Percentiles rank a stretch among this genome's conserved stretches.
phyloP scores from a whole-genome alignment of 805 yeast genomes.

The Metschnikowia proteae region DNA sequence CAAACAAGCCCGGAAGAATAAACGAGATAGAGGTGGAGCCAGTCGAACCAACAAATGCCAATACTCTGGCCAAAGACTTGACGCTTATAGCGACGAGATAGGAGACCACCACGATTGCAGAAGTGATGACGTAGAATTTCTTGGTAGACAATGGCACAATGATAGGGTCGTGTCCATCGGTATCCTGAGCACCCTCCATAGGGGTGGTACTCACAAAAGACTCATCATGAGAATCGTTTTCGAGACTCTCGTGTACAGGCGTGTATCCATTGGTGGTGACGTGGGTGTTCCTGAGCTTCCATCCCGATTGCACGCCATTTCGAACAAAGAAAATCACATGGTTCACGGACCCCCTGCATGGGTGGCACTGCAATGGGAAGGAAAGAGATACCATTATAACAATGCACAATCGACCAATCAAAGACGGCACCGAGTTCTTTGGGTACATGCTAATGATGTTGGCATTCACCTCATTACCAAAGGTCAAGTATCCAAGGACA shows the following conservation, averaged over 20 bases:
- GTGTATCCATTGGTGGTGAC: slow-evolving; percentile 24
- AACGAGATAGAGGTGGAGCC: slow-evolving; percentile 92
- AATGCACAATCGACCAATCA: slow-evolving; percentile 56
- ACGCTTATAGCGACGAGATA: slow-evolving; percentile 65
- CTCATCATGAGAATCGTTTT: slow-evolving; percentile 24
- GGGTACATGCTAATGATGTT: slow-evolving; percentile 70
- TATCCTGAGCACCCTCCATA: slow-evolving; percentile 45
- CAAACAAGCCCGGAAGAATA: slow-evolving; percentile 85
- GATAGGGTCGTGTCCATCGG: slow-evolving; percentile 45
- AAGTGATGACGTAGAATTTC: slow-evolving; percentile 28
- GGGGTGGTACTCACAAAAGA: slow-evolving; percentile 43
- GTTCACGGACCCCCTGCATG: slow-evolving; percentile 69
- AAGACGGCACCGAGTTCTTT: slow-evolving; percentile 43
- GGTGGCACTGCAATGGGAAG: slow-evolving; percentile 78
- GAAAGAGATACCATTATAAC: slow-evolving; percentile 73
- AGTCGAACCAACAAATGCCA: slow-evolving; percentile 88
- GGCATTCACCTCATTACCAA: slow-evolving; percentile 74
- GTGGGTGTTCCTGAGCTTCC: slow-evolving; percentile 21
- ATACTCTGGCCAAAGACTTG: slow-evolving; percentile 70
- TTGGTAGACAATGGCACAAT: slow-evolving; percentile 29
- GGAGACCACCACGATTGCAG: slow-evolving; percentile 43
- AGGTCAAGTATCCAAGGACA: slow-evolving; percentile 69
- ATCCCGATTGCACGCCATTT: slow-evolving; percentile 25
- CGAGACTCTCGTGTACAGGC: slow-evolving; percentile 16
- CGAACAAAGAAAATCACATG: slow-evolving; percentile 55